Percentiles rank a stretch among this genome's conserved stretches.
Conservation (phyloP, 2,329 filamentous ascomycete species). For the Diaporthe humulicola region DNA sequence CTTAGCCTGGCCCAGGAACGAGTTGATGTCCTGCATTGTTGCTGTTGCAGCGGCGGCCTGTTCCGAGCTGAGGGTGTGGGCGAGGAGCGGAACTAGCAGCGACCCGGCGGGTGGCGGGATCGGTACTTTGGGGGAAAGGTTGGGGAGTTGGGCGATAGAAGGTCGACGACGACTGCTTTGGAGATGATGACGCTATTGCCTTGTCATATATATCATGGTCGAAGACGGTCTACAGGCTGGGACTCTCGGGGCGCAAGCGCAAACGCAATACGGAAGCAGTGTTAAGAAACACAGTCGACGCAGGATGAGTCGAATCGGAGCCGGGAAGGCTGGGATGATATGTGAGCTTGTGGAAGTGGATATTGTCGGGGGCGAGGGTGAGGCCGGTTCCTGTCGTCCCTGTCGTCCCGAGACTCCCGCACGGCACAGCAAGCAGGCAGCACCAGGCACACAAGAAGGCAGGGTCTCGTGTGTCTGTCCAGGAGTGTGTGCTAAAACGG, state of each 20-base stretch:
- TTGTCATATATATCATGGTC: conserved; percentile 39
- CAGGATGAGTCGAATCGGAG: neutral
- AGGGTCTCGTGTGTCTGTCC: neutral
- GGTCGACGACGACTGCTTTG: neutral
- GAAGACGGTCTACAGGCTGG: neutral
- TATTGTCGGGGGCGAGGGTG: conserved; percentile 12
- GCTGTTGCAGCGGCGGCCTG: conserved; percentile 8
- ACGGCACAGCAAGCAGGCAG: conserved; percentile 14
- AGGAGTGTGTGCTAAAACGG: neutral
- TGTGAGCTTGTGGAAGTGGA: neutral
- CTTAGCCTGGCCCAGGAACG: conserved; percentile 44
- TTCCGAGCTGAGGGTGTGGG: conserved; percentile 19
- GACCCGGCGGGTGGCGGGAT: conserved; percentile 13
- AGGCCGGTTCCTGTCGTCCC: conserved; percentile 17
- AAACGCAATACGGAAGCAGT: conserved; percentile 8
- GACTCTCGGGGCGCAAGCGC: neutral
- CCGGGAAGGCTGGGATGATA: conserved; percentile 1
- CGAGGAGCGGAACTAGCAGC: conserved; percentile 11
- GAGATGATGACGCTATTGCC: conserved; percentile 36
- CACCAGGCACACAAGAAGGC: neutral
- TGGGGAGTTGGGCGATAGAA: neutral
- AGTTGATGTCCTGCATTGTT: conserved; percentile 47
- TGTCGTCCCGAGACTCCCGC: conserved; percentile 31
- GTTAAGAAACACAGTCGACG: neutral
- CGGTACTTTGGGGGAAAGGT: neutral